Base-by-base conservation (phyloP, 495 filamentous ascomycete genomes). In the Talaromyces ruber region DNA sequence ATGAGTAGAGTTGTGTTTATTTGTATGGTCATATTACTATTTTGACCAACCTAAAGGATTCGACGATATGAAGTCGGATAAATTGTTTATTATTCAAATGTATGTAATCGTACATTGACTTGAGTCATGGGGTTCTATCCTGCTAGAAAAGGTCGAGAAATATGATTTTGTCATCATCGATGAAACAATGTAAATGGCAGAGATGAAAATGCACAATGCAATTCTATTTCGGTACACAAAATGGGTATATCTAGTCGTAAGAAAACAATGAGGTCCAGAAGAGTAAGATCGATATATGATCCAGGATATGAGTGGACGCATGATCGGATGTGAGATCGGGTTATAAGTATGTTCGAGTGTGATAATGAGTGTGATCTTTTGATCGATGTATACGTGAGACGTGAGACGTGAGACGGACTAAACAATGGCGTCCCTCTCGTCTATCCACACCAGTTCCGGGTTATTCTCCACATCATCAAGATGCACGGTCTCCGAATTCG, bases 401-500 rank as follows among this genome's bases (percentile, higher is more conserved):
- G n/a, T 8, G 3, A 52, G 47, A 14, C 18, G 47, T 39, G 14
- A 39, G 22, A 6, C 26, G 25, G 21, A 7, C 12, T 57, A 60
- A 30, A 60, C 22, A 21, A 60, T 51, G 28, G 59, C 59, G 22
- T 60, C 59, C 9, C 59, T 43, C 25, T 60, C 59, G 32, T 60
- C 59, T 26, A 60, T 60, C 59, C 59, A 60, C 25, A 60, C 59
- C 43, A 51, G 18, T 25, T 60, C 59, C 45, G 59, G 59, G 39
- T 65, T 47, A 2, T 45, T 26, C 4, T 68, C 18, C 11, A 63
- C 32, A 62, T 69, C 67, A 12, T 65, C 65, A 30, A 64, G 26
- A 12, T 64, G 50, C 9, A 69, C 63, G 18, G 59, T 32, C 12
- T 58, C 58, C 2, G 64, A 64, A 64, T 68, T 64, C 8, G 67